Evolutionary conservation across 768 basidiomycete species (phyloP).

Genomic region (Ramaria rubella): DNA sequence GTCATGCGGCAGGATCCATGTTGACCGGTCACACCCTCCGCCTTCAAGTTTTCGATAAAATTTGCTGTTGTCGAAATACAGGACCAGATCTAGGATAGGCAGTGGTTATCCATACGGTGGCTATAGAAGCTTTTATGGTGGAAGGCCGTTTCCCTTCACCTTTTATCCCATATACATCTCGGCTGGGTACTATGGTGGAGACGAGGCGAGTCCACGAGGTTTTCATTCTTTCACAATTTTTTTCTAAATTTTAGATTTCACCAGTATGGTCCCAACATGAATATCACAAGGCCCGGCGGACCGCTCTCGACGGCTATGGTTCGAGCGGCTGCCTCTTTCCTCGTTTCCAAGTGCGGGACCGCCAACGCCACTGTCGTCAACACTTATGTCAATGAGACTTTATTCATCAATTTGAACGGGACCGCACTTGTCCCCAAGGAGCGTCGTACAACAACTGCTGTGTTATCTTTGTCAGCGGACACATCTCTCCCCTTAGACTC

Average conservation of each 20-base stretch:
- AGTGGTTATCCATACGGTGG: neutral
- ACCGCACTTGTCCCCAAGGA: constrained; percentile 3
- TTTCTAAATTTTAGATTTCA: neutral
- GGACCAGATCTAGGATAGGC: neutral
- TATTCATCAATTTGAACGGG: neutral
- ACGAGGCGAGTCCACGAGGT: neutral
- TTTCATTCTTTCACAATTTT: neutral
- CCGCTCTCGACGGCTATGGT: neutral
- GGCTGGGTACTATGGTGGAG: neutral
- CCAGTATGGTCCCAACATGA: neutral
- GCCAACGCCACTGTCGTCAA: neutral
- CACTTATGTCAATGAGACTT: neutral
- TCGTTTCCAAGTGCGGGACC: neutral
- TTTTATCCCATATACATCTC: neutral
- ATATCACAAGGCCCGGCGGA: neutral
- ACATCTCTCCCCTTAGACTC: constrained; percentile 9
- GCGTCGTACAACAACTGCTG: constrained; percentile 9
- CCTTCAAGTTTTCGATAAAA: no score
- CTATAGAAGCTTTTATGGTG: neutral
- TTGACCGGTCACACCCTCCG: no score
- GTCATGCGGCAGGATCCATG: no score
- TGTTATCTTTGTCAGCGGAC: neutral
- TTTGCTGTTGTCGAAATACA: neutral
- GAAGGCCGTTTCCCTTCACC: neutral
- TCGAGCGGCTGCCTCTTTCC: neutral